Evolutionary conservation across 176 grass and related monocot species (phyloP), one percentile per base, ranked within the genome.

Genomic region (Phoenix roebelenii): DNA sequence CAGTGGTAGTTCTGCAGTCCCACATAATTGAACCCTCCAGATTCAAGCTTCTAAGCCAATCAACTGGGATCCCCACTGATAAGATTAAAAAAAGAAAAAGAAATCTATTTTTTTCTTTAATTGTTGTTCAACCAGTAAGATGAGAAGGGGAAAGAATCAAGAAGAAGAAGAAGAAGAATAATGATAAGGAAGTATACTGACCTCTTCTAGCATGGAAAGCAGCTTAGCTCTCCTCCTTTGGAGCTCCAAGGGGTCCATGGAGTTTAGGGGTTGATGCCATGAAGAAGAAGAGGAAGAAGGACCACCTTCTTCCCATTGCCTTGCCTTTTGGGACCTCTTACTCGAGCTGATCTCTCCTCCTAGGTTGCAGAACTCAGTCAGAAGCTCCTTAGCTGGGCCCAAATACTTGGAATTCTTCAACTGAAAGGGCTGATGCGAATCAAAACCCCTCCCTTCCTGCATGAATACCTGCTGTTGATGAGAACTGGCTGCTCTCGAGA

Each of bases 121-220:
- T 44, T 12, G 1, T 12, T 44, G 28, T 30, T 30, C 28, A 30
- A 30, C 28, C 28, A 30, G 28, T 30, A 30, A 30, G 28, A 30
- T 30, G 1, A 44, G 35, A 44, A 44, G 35, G 35, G 35, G 7
- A 14, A 18, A 19, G 15, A 19, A 52, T 54, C 14, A 18, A 24
- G 7, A 49, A 17, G 7, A 52, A n/a, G 5, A 51, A 25, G 15
- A 54, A 26, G 23, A 16, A 54, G 44, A 61, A 30, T 15, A 16
- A 16, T 1, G 5, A 29, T 22, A 28, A n/a, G 5, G 22, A 6
- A 53, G 35, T 30, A n/a, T 50, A 16, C 23, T n/a, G 29, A 92
- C 88, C 83, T 92, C 83, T 81, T 83, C 65, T 60, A 92, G 57
- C 77, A 83, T 82, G 69, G 76, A 83, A 32, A 80, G 16, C 5